Conservation (phyloP, 1,284 basidiomycete species). For the Prillingera fragicola region DNA sequence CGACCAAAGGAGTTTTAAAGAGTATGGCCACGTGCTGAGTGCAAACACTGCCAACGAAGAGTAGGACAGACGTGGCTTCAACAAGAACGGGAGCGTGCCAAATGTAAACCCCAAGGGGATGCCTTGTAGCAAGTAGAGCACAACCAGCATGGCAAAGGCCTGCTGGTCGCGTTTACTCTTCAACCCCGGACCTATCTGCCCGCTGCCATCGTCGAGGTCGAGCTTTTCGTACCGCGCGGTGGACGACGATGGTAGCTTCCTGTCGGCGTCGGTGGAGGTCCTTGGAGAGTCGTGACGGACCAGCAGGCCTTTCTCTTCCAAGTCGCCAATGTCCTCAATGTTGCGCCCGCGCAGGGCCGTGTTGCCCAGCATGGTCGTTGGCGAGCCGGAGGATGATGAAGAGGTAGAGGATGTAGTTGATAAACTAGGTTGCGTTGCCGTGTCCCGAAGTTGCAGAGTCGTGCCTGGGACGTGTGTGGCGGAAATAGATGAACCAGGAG, state of each 20-base stretch:
- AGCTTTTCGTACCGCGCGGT: conserved; percentile 23
- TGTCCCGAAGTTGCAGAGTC: no score
- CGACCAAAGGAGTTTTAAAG: conserved; percentile 94
- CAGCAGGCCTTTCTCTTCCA: conserved; percentile 43
- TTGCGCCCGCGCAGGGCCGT: conserved; percentile 28
- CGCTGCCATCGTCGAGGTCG: conserved; percentile 19
- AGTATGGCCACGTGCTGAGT: conserved; percentile 92
- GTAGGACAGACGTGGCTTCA: conserved; percentile 91
- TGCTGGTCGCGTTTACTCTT: conserved; percentile 59
- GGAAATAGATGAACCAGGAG: no score
- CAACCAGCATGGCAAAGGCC: conserved; percentile 76
- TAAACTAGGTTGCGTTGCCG: no score
- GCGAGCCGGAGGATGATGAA: no score
- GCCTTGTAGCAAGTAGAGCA: conserved; percentile 78
- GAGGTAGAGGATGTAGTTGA: no score
- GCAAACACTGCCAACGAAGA: conserved; percentile 94
- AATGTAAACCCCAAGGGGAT: conserved; percentile 71
- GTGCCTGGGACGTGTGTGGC: no score
- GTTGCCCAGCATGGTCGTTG: conserved; percentile 9
- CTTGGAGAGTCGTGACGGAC: background rate
- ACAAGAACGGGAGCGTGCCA: conserved; percentile 93
- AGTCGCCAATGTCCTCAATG: conserved; percentile 35
- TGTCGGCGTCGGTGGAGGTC: background rate
- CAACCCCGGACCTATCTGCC: conserved; percentile 23
- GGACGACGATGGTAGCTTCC: background rate